phyloP scores from a whole-genome alignment of 495 filamentous ascomycete species.

The Talaromyces borbonicus region DNA sequence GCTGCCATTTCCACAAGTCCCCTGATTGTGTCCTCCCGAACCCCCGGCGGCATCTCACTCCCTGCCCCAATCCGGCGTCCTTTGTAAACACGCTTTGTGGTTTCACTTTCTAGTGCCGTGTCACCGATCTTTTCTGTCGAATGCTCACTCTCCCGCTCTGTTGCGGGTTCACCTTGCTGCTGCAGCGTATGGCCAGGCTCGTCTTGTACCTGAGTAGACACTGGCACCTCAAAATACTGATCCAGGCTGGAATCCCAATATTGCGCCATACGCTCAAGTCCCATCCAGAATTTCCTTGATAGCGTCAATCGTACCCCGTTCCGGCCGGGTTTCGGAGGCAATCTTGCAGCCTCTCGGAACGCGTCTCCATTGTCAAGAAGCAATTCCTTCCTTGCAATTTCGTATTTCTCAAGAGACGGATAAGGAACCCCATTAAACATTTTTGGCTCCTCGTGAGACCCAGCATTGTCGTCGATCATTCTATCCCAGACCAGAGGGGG shows the following conservation, averaged over 20 bases:
- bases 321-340: conserved; percentile 29
- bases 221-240: conserved; percentile 34
- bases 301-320: conserved; percentile 40
- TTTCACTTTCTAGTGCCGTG: conserved; percentile 6
- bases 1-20: conserved; percentile 68
- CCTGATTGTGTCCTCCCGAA: conserved; percentile 58
- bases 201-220: conserved; percentile 5
- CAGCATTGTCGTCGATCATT: conserved; percentile 5
- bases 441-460: conserved; percentile 11
- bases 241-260: conserved; percentile 57
- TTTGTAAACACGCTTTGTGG: conserved; percentile 24
- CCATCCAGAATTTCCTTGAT: conserved; percentile 51
- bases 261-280: conserved; percentile 46
- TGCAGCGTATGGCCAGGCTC: neutral
- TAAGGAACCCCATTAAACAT: conserved; percentile 42
- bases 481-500: conserved; percentile 38
- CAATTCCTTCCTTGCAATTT: conserved; percentile 39
- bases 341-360: conserved; percentile 41
- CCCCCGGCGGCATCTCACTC: conserved; percentile 63
- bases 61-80: conserved; percentile 54
- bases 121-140: too few species aligned
- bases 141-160: too few species aligned
- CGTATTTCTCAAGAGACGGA: conserved; percentile 39
- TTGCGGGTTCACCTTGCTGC: too few species aligned
- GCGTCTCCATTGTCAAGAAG: conserved; percentile 46